These are phyloP conservation scores for Cystobasidium onofrii DNA, from an alignment of 768 basidiomycete species.

Conservation along the genomic window DNA sequence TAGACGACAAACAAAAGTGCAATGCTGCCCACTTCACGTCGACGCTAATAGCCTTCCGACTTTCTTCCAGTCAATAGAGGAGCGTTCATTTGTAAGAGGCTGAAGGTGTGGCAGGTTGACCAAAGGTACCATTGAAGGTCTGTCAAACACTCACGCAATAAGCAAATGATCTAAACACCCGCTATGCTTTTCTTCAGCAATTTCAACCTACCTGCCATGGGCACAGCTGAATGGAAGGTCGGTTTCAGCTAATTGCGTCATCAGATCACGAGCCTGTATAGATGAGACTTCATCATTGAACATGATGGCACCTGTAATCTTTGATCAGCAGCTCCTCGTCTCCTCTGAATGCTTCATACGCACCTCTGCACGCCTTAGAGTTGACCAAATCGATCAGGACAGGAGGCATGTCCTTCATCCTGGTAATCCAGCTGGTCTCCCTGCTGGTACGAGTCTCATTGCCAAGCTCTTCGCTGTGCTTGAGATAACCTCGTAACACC, in stretches of 20 bases:
- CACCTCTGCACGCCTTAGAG: slow-evolving; percentile 92
- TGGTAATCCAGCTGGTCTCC: neutral
- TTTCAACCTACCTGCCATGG: slow-evolving; percentile 54
- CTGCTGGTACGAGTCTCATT: neutral
- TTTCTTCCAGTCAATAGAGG: neutral
- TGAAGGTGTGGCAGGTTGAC: neutral
- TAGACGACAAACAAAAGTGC: too few relatives aligned
- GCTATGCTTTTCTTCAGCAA: too few relatives aligned
- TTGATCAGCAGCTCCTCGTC: slow-evolving; percentile 9
- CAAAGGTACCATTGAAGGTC: slow-evolving; percentile 22
- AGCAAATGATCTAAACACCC: neutral
- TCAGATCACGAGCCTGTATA: slow-evolving; percentile 62
- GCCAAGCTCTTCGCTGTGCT: slow-evolving; percentile 33
- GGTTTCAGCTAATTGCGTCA: slow-evolving; percentile 61
- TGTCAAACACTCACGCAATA: neutral
- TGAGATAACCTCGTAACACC: slow-evolving; percentile 48
- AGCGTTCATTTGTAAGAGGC: neutral
- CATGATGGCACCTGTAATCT: slow-evolving; percentile 77
- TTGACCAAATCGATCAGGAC: slow-evolving; percentile 75
- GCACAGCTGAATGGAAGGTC: slow-evolving; percentile 91
- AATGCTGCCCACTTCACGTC: too few relatives aligned
- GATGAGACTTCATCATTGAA: slow-evolving; percentile 71
- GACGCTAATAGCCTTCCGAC: neutral
- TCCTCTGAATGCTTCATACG: slow-evolving; percentile 38
- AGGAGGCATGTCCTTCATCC: slow-evolving; percentile 50